Base-by-base conservation (phyloP, 1,284 basidiomycete genomes). In the Mycena citricolor region DNA sequence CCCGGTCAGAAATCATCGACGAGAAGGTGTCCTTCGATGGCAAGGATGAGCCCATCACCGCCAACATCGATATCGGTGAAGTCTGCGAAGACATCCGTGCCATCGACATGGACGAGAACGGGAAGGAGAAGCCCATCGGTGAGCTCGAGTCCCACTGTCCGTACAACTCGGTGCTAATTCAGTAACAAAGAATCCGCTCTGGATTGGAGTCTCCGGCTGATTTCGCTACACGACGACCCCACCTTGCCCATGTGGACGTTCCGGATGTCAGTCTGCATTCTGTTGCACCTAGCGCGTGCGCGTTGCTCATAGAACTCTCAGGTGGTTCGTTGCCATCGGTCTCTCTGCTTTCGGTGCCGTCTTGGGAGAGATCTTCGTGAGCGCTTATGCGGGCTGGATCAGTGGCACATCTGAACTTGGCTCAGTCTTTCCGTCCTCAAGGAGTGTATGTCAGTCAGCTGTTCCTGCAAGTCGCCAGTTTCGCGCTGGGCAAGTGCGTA, bases 181-280 rank as follows among this genome's bases (percentile, higher is more conserved):
- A 45, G 48, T 37, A 16, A 41, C 63, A n/a, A n/a, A n/a, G n/a
- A n/a, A n/a, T n/a, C n/a, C n/a, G 61, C 62, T 28, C 51, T 54
- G 37, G 68, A 69, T 52, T 62, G 63, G 43, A 60, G 62, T 19
- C 57, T 61, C 23, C 65, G 64, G 38, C 56, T 72, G 16, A 60
- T 70, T 42, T 64, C 63, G 13, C 57, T 67, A 29, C 62, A 69
- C 22, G 76, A 80, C 54, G 77, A 79, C 57, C 68, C 70, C 1
- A 59, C 65, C 4, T 63, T 74, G 23, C 73, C 69, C n/a, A 62
- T 69, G 19, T 61, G 54, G 56, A 60, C 57, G 2, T 55, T 55
- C 28, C 44, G 49, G 3, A 36, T 55, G 2, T 51, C 51, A 43
- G 47, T 54, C 41, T 24, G 52, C 14, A 17, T 42, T 21, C 38